Evolutionary conservation across 139 green algal genomes (phyloP).

Genomic region (Tetradesmus lagerheimii): DNA sequence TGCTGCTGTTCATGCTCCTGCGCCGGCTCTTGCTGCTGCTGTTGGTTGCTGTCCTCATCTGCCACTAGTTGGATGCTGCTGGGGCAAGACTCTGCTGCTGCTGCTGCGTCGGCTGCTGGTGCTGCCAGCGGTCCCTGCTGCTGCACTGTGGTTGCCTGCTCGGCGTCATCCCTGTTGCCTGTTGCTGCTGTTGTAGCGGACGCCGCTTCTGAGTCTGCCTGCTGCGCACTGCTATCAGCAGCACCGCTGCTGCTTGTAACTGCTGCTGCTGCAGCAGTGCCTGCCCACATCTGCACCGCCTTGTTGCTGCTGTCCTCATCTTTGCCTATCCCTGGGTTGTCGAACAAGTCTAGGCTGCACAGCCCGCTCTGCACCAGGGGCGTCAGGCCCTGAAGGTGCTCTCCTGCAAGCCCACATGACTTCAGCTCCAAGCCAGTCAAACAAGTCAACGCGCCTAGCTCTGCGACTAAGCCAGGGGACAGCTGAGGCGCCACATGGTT

Average conservation of each 20-base stretch:
- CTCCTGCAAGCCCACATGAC: constrained; percentile 7
- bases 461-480: not conserved
- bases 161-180: not conserved
- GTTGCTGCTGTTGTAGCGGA: not conserved
- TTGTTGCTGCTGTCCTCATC: constrained; percentile 12
- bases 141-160: not conserved
- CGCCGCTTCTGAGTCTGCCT: not conserved
- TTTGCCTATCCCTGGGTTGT: constrained; percentile 1
- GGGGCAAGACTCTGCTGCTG: not conserved
- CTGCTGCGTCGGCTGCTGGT: not conserved
- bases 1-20: not conserved
- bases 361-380: not conserved
- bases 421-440: not conserved
- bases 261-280: not conserved
- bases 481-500: not conserved
- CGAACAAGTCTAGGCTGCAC: not conserved
- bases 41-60: not conserved
- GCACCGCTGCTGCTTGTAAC: not conserved
- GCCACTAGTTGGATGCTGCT: not conserved
- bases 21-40: not conserved
- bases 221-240: not conserved
- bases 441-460: not conserved
- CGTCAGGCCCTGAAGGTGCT: constrained; percentile 7
- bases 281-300: not conserved
- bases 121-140: not conserved